Percentiles rank a stretch among this genome's conserved stretches.
These are phyloP conservation scores for Candida tallmaniae DNA, from an alignment of 805 yeast genomes.

Conservation along the genomic window DNA sequence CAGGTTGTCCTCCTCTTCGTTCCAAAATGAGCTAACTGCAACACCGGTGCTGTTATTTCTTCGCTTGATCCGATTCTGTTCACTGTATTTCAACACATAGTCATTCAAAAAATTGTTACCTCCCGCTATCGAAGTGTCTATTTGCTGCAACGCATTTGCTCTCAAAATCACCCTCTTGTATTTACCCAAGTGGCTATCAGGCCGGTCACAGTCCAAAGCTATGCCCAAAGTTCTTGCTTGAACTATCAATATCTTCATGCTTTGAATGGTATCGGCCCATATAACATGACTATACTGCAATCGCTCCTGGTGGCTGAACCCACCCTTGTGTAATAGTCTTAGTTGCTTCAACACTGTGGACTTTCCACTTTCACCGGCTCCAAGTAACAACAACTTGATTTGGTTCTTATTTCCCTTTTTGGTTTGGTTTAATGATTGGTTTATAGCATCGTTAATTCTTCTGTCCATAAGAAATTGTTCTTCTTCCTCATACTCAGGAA, in stretches of 20 bases:
- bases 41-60: conserved; percentile 52
- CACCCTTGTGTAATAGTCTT: conserved; percentile 79
- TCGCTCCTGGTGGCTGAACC: conserved; percentile 77
- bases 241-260: conserved; percentile 72
- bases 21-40: conserved; percentile 18
- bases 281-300: conserved; percentile 78
- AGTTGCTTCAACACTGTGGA: conserved; percentile 89
- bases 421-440: conserved; percentile 50
- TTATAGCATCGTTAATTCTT: conserved; percentile 58
- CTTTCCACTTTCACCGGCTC: conserved; percentile 95
- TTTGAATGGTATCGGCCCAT: conserved; percentile 87
- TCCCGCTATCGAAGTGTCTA: conserved; percentile 65
- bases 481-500: conserved; percentile 31
- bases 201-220: conserved; percentile 59
- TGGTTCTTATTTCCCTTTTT: conserved; percentile 53
- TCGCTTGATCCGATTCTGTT: conserved; percentile 48
- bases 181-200: conserved; percentile 39
- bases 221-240: conserved; percentile 69
- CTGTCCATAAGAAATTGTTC: conserved; percentile 55
- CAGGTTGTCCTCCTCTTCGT: conserved; percentile 7
- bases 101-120: conserved; percentile 60
- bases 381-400: conserved; percentile 71
- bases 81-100: conserved; percentile 59
- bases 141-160: conserved; percentile 55
- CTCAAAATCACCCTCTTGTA: conserved; percentile 49